Base-by-base conservation (phyloP, 2,329 filamentous ascomycete species). In the Alternaria gaisen region DNA sequence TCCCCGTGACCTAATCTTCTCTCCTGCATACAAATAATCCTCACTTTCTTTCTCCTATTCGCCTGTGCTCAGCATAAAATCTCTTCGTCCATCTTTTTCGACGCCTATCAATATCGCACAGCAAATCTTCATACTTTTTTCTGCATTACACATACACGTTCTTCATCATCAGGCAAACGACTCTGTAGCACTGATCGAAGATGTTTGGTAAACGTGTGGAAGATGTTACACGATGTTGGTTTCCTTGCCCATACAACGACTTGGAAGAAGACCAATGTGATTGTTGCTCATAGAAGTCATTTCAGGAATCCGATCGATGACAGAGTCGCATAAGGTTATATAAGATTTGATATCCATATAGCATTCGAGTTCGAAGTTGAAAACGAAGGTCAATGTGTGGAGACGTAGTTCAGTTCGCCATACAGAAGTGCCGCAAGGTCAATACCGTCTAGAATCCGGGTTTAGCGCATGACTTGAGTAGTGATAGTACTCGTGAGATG, bases 241-340 rank as follows among this genome's bases (percentile, higher is more conserved):
- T 48, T 22, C 51, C 55, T 18, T 61, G 55, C n/a, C 54, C 44
- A n/a, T 58, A 55, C 20, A 50, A 61, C 24, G 59, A 61, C 20
- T 16, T 48, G 20, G 55, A 61, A 18, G 59, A 61, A 24, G 59
- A 61, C 18, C 51, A 61, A 11, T 51, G 55, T 20, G 51, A 53
- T 12, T 61, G 46, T 38, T 52, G 36, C 32, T 67, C 11, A 12
- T 42, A 14, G 22, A 24, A 24, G 7, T 14, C 14, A n/a, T 16
- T 9, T 24, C 10, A 5, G 28, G 3, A 8, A 9, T 14, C 14
- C 4, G 28, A n/a, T 16, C 28, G 20, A 14, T 12, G 9, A 34
- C 12, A 16, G 30, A n/a, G 46, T 34, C 16, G 30, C 4, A 34
- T 20, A 14, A 50, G 4, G 14, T 22, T 3, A 4, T 18, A 14